Base-by-base conservation (phyloP, 768 basidiomycete species). In the Trametes punicea region DNA sequence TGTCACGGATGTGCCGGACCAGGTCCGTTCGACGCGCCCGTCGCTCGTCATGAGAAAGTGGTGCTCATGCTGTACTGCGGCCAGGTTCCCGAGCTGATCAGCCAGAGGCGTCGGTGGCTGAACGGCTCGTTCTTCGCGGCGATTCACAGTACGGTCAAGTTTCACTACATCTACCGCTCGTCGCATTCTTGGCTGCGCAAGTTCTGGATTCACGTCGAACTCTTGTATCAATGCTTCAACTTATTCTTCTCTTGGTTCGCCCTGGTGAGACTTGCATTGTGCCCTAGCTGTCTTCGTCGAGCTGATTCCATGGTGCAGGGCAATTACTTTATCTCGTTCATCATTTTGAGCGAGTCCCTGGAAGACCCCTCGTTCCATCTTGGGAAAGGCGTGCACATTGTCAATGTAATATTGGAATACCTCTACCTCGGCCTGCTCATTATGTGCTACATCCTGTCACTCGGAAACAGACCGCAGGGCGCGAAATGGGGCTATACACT, bases 121-220 rank as follows among this genome's bases (percentile, higher is more conserved):
- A 98, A 98, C 70, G 93, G 96, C 13, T 95, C 93, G 3, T 98
- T 99, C 84, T 99, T 99, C 71, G 97, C 95, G 9, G 92, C 90
- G 0, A 84, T 98, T 15, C 94, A 98, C 73, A 86, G 88, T 55
- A 89, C 85, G 4, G 78, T 94, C 61, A 92, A 98, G 69, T 98
- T 99, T 72, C 86, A 90, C 62, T 98, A 98, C 68, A 82, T 99
- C 36, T 98, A 98, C 70, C 84, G 96, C 23, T 92, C 89, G 8
- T 87, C 90, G 18, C 94, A 96, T 69, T 72, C 80, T 0, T 81
- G 93, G 67, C 27, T 86, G 34, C 79, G 93, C 65, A 98, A 98
- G 73, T 83, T 90, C 68, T 96, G 91, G 90, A 88, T 98, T 34
- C 96, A 98, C 60, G 77, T 98, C 53, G 95, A 98, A 74, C 83